These are phyloP conservation scores for Leccinum pachyderme DNA, from an alignment of 1,284 basidiomycete genomes.

Conservation along the genomic window DNA sequence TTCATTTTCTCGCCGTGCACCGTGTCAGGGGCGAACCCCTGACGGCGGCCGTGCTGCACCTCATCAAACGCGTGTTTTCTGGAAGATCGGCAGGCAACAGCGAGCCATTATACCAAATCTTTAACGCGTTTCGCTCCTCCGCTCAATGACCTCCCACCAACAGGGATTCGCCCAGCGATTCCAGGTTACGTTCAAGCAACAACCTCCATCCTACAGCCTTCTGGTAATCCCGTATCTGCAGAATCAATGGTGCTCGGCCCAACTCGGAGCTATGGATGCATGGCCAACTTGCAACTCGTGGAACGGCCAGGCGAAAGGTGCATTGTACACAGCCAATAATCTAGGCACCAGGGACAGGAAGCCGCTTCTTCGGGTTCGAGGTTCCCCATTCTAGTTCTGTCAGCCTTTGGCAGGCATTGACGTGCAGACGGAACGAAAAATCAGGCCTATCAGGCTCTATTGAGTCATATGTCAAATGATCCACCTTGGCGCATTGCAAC, in stretches of 20 bases:
- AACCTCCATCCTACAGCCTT: not conserved
- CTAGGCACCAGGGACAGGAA: slow-evolving; percentile 28
- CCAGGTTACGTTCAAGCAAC: not conserved
- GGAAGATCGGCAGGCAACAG: slow-evolving; percentile 9
- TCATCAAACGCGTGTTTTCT: slow-evolving; percentile 23
- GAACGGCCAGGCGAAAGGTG: slow-evolving; percentile 13
- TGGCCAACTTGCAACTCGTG: slow-evolving; percentile 14
- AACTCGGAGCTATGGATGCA: slow-evolving; percentile 7
- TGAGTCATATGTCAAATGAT: not conserved
- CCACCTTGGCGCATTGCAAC: not conserved
- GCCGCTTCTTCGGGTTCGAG: not conserved
- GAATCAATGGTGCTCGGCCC: slow-evolving; percentile 1
- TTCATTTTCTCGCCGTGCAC: slow-evolving; percentile 27
- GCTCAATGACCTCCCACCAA: not conserved
- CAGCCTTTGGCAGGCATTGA: slow-evolving; percentile 1
- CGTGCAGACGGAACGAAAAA: slow-evolving; percentile 1
- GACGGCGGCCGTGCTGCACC: slow-evolving; percentile 24
- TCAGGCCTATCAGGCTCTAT: not conserved
- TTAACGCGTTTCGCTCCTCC: slow-evolving; percentile 1
- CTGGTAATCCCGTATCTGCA: no score
- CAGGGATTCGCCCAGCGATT: slow-evolving; percentile 5
- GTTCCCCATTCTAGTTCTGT: not conserved
- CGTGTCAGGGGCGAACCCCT: slow-evolving; percentile 27
- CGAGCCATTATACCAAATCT: not conserved
- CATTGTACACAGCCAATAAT: slow-evolving; percentile 15